Base-by-base conservation (phyloP, 2,329 filamentous ascomycete species). In the Passalora sequoiae region DNA sequence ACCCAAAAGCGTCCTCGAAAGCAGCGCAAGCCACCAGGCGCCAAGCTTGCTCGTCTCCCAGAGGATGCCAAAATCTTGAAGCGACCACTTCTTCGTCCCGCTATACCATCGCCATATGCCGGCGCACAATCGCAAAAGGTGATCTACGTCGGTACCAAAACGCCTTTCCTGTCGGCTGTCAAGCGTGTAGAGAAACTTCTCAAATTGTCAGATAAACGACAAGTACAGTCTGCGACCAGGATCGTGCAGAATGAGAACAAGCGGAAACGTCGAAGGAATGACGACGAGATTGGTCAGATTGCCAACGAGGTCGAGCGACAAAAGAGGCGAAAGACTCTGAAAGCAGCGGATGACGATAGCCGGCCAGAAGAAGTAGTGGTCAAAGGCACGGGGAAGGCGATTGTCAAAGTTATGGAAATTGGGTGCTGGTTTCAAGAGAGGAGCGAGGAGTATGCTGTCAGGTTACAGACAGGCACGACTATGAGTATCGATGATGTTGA, bases 401-500 rank as follows among this genome's bases (percentile, higher is more conserved):
- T 88, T 21, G 70, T 75, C 49, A 80, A 79, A 63, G 77, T 77
- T 1, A 62, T 85, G 46, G 69, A 75, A 19, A 62, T 88, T 4
- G 84, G 78, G 0, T 63, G 76, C 24, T 83, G 77, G 70, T 86
- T 87, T 52, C 74, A 78, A 62, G 71, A 76, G 41, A 74, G 82
- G 62, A 68, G 47, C 12, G 55, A 63, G 9, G 78, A 79, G 49
- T 81, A 77, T 50, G 59, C 64, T 4, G 79, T 87, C 1, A 66
- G 70, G 54, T 58, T 86, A 39, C 69, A 72, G 60, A 86, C 83
- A 33, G 74, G 76, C 44, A 84, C 75, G 38, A 69, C 84, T 12
- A 71, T 71, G n/a, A 76, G 80, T 2, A 71, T 87, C 32, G 84
- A 89, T 58, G 83, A 87, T 61, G 67, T 87, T 21, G 67, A 80